These are phyloP conservation scores for Oidium heveae DNA, from an alignment of 2,329 filamentous ascomycete genomes.

Conservation along the genomic window DNA sequence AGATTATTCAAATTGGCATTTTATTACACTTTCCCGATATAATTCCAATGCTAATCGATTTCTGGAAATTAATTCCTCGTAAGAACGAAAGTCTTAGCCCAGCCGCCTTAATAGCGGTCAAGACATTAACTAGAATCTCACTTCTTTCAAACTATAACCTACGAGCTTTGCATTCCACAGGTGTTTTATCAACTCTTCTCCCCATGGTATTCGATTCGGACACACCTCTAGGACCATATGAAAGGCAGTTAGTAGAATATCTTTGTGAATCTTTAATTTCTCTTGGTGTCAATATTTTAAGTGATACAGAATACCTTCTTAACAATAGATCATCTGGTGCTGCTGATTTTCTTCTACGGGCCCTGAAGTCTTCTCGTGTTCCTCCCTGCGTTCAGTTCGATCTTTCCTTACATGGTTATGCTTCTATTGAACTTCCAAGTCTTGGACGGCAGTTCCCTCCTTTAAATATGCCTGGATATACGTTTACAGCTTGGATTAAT, in stretches of 20 bases:
- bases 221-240: slow-evolving; percentile 25
- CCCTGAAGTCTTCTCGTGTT: slow-evolving; percentile 47
- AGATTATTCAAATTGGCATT: slow-evolving; percentile 25
- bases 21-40: slow-evolving; percentile 36
- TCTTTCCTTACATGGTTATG: slow-evolving; percentile 63
- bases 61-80: slow-evolving; percentile 35
- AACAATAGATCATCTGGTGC: slow-evolving; percentile 25
- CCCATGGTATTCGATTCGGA: slow-evolving; percentile 30
- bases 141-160: slow-evolving; percentile 48
- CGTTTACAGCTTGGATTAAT: slow-evolving; percentile 68
- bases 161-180: slow-evolving; percentile 44
- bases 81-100: slow-evolving; percentile 20
- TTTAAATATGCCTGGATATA: slow-evolving; percentile 56
- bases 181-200: slow-evolving; percentile 41
- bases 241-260: slow-evolving; percentile 33
- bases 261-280: slow-evolving; percentile 46
- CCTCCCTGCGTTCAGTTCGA: slow-evolving; percentile 88
- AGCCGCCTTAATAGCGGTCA: slow-evolving; percentile 36
- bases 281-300: slow-evolving; percentile 54
- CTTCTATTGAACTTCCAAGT: slow-evolving; percentile 73
- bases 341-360: slow-evolving; percentile 47
- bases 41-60: slow-evolving; percentile 32
- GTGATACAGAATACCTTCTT: slow-evolving; percentile 56
- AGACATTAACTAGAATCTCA: slow-evolving; percentile 17
- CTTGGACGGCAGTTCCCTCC: slow-evolving; percentile 63